A percentile compares a stretch with the other conserved stretches of the same genome.
Evolutionary conservation across 176 grass and related monocot species (phyloP).

Genomic region (Cenchrus americanus): DNA sequence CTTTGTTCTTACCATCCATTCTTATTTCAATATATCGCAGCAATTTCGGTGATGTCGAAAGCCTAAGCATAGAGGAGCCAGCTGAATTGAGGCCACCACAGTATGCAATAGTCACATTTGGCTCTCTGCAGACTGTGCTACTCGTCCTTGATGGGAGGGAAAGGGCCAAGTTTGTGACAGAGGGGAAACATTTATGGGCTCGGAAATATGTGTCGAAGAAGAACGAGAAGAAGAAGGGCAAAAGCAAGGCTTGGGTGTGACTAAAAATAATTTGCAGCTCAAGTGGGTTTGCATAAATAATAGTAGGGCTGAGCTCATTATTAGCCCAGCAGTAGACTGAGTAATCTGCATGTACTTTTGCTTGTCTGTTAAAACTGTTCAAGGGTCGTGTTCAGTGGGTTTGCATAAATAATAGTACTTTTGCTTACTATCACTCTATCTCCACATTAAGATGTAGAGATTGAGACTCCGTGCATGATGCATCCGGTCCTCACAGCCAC

Average conservation of each 20-base stretch:
- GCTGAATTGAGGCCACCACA: background rate
- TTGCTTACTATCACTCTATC: too few species aligned
- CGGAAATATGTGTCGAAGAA: background rate
- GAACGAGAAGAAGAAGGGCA: background rate
- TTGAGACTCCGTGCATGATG: too few species aligned
- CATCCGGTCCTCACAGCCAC: too few species aligned
- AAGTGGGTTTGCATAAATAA: conserved; percentile 1
- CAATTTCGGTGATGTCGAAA: background rate
- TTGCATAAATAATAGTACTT: too few species aligned
- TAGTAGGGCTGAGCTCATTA: background rate
- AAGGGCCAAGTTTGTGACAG: background rate
- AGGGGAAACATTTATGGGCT: conserved; percentile 9
- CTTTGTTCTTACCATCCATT: background rate
- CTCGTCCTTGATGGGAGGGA: background rate
- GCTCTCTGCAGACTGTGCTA: background rate
- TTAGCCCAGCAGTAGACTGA: background rate
- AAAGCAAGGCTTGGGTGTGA: background rate
- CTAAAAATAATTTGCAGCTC: background rate
- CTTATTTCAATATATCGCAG: background rate
- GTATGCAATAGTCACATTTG: background rate
- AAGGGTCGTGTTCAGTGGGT: background rate
- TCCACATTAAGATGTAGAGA: too few species aligned
- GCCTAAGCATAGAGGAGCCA: background rate
- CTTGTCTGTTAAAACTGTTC: background rate
- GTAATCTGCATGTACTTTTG: background rate